Evolutionary conservation across 2,329 filamentous ascomycete genomes (phyloP).

Genomic region (Trichoderma sp.): DNA sequence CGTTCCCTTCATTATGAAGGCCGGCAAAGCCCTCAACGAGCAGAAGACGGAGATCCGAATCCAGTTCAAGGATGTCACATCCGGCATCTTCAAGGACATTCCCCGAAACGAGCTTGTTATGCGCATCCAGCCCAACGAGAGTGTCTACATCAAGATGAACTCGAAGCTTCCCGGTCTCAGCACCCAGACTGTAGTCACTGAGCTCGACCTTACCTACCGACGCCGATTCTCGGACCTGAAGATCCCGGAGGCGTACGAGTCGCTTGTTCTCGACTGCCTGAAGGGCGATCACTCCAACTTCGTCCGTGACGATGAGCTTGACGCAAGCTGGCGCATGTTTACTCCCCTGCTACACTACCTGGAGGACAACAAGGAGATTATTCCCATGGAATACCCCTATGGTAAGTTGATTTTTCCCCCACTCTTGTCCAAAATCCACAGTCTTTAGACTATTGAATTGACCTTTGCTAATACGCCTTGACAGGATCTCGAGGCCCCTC

Average conservation of each 20-base stretch:
- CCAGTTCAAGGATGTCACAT: slow-evolving; percentile 99
- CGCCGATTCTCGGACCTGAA: slow-evolving; percentile 98
- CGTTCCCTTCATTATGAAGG: slow-evolving; percentile 99
- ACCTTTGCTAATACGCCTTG: slow-evolving; percentile 31
- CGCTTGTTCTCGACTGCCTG: slow-evolving; percentile 91
- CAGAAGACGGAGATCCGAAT: slow-evolving; percentile 99
- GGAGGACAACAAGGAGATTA: slow-evolving; percentile 98
- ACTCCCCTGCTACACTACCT: slow-evolving; percentile 96
- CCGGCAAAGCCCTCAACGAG: slow-evolving; percentile 97
- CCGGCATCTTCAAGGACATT: slow-evolving; percentile 99
- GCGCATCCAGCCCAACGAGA: slow-evolving; percentile 98
- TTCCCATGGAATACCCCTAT: slow-evolving; percentile 99
- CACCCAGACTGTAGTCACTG: slow-evolving; percentile 99
- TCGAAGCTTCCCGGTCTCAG: slow-evolving; percentile 96
- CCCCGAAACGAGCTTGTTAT: slow-evolving; percentile 99
- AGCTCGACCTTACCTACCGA: slow-evolving; percentile 97
- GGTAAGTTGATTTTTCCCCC: slow-evolving; percentile 63
- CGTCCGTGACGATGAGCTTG: slow-evolving; percentile 93
- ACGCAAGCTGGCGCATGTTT: slow-evolving; percentile 98
- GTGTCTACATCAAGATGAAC: slow-evolving; percentile 99
- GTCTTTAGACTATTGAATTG: not conserved
- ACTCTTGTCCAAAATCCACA: not conserved
- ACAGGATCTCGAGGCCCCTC: slow-evolving; percentile 93
- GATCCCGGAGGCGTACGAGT: slow-evolving; percentile 99
- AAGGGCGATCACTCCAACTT: slow-evolving; percentile 99